These are phyloP conservation scores for Arthrobotrys sphaeroides DNA, from an alignment of 2,329 filamentous ascomycete genomes.

Conservation along the genomic window DNA sequence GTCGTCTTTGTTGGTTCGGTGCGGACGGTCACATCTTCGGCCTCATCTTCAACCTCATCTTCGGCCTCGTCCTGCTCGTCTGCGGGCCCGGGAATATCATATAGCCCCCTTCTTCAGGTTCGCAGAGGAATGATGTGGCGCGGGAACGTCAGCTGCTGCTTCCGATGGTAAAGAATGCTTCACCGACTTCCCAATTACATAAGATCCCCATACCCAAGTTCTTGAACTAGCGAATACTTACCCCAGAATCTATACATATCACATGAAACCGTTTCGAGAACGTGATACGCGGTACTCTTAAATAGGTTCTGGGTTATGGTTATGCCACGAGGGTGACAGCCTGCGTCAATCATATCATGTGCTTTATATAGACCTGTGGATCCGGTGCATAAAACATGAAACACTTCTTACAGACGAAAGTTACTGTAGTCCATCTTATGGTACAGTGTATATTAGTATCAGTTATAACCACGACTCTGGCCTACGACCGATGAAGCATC, in stretches of 20 bases:
- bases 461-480: too few relatives aligned
- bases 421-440: too few relatives aligned
- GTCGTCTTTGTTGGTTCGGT: neutral
- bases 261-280: neutral
- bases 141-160: neutral
- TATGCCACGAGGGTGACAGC: neutral
- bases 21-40: neutral
- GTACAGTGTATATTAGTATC: too few relatives aligned
- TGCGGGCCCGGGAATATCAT: too few relatives aligned
- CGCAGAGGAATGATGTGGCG: neutral
- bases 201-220: too few relatives aligned
- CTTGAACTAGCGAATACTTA: too few relatives aligned
- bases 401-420: neutral
- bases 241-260: neutral
- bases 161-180: neutral
- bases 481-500: too few relatives aligned
- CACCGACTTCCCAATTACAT: too few relatives aligned
- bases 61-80: neutral
- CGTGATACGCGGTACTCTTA: neutral
- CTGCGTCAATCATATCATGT: neutral
- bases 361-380: neutral
- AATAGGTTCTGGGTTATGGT: neutral
- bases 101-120: too few relatives aligned
- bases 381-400: slow-evolving; percentile 1
- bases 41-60: neutral